Base-by-base conservation (phyloP, 192 early-diverging fungal genomes). In the Helicostylum pulchrum region DNA sequence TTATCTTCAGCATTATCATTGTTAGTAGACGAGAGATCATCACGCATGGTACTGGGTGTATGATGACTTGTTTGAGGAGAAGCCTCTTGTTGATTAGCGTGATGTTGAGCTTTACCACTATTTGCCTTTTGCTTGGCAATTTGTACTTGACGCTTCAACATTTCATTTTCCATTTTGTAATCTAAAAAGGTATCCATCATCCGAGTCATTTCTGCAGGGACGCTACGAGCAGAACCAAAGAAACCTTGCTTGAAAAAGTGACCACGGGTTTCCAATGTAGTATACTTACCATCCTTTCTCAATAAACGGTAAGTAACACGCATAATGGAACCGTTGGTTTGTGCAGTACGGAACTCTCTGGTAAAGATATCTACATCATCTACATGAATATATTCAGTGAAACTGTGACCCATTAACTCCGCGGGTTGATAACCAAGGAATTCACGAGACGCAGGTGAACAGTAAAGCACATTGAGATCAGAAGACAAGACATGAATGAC, bases 171-270 rank as follows among this genome's bases (percentile, higher is more conserved):
- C n/a, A 77, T 66, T 49, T 79, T 79, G 17, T 70, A 65, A 58
- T 79, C 77, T 30, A 79, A 52, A 48, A 79, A 77, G n/a, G 71
- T 74, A 66, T 79, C 77, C 23, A 79, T 54, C 68, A 79, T 73
- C 17, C 64, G 45, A 23, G 76, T 70, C 42, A 72, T 55, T 43
- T 68, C 68, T 42, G 72, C 75, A 7, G 77, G 77, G n/a, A 78
- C 74, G 15, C 72, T 54, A 51, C 71, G 72, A 53, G 76, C 77
- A 39, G 78, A 75, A 32, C 75, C 71, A 57, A 77, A 79, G 49
- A 79, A 79, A 1, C 58, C 62, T 43, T 58, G 46, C 17, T 63
- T 52, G 7, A 68, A 62, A 12, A 72, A 72, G 56, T 77, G 77
- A 12, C 75, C 77, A 21, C 64, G 70, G 2, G 78, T 71, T 26